Base-by-base conservation (phyloP, 805 yeast species). In the Hanseniaspora hatyaiensis region DNA sequence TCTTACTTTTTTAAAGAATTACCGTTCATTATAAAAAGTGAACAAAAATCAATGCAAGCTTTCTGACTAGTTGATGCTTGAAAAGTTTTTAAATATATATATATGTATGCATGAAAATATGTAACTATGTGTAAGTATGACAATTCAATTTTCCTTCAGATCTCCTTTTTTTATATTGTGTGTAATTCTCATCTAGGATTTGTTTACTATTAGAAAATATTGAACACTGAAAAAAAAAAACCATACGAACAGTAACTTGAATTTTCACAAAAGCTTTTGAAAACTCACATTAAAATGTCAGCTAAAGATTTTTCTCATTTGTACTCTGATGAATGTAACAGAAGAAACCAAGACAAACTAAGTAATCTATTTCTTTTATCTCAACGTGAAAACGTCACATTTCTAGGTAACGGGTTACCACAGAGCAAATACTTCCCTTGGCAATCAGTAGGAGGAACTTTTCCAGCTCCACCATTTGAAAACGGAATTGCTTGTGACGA, bases 341-440 rank as follows among this genome's bases (percentile, higher is more conserved):
- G 80, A 15, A 81, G 97, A 68, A 67, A 72, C 41, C 75, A 80
- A 32, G 86, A 96, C 9, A 80, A 85, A n/a, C 73, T 89, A 65
- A 89, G 89, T 67, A 66, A 76, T 32, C 94, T 95, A n/a, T 84
- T 89, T 70, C 78, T 77, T 59, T 80, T 82, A 68, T 80, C 69
- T 58, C 68, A 69, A 36, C 71, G 75, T 53, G 95, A 94, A 30
- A 76, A 80, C 46, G 71, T 92, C 59, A 78, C 86, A 47, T 88
- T 87, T 61, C 74, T 89, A 48, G 97, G 96, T 47, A 97, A 97
- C 57, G 98, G 98, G 6, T 74, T 92, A 56, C 98, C 98, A 13
- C 69, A 85, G 62, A 69, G 95, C 23, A 89, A 82, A 53, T 82
- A 84, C 65, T 89, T 92, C 74, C 97, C 98, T 34, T 85, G 89